Percentiles rank a stretch among this genome's conserved stretches.
Evolutionary conservation across 2,329 filamentous ascomycete species (phyloP).

Genomic region (Phoma herbarum): DNA sequence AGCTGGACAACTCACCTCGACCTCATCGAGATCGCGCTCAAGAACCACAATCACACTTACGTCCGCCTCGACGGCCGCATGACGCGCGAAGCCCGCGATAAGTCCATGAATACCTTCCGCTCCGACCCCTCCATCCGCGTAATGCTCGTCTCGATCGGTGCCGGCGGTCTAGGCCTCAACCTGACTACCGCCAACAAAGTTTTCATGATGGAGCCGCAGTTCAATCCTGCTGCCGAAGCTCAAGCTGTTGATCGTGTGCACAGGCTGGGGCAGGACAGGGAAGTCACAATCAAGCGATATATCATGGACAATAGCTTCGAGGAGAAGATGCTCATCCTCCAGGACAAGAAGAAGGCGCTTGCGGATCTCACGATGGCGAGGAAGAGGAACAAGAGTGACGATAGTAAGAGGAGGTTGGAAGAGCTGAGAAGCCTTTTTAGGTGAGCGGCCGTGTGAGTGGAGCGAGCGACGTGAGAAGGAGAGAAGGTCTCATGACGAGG

Average conservation of each 20-base stretch:
- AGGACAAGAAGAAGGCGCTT: conserved; percentile 90
- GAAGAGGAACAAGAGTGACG: conserved; percentile 67
- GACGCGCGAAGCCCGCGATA: conserved; percentile 75
- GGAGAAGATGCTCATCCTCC: conserved; percentile 88
- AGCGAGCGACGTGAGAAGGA: neutral
- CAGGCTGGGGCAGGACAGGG: conserved; percentile 75
- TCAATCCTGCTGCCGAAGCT: conserved; percentile 93
- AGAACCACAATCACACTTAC: conserved; percentile 70
- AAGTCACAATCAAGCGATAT: conserved; percentile 85
- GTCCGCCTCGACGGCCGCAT: conserved; percentile 92
- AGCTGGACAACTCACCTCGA: conserved; percentile 96
- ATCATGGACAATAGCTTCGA: conserved; percentile 93
- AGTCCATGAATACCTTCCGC: conserved; percentile 80
- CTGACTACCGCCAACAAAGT: conserved; percentile 85
- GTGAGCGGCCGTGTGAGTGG: neutral
- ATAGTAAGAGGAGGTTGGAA: conserved; percentile 70
- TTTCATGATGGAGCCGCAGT: conserved; percentile 98
- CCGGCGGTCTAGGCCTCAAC: conserved; percentile 91
- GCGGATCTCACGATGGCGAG: conserved; percentile 74
- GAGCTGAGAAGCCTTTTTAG: conserved; percentile 67
- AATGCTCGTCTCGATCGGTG: conserved; percentile 90
- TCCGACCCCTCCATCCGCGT: conserved; percentile 75
- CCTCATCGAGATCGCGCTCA: conserved; percentile 84
- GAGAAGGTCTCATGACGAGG: neutral
- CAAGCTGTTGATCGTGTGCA: conserved; percentile 90